Percentiles rank a stretch among this genome's conserved stretches.
Conservation (phyloP, 2,329 filamentous ascomycete species). For the Epichloe hybrida region DNA sequence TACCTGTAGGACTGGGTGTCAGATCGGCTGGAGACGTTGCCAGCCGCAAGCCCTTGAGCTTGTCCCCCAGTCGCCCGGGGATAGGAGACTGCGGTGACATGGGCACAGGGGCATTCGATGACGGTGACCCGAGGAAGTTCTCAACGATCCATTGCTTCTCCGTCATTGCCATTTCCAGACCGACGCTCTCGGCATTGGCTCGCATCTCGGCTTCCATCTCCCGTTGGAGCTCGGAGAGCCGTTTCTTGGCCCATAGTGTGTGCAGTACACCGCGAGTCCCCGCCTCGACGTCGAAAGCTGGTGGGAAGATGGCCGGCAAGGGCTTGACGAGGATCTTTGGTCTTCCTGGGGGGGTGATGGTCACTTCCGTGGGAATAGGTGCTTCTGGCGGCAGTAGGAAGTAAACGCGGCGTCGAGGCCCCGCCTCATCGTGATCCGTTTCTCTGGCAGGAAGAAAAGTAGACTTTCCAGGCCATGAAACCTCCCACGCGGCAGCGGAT, state of each 20-base stretch:
- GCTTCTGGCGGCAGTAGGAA: slow-evolving; percentile 66
- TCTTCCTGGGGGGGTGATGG: slow-evolving; percentile 36
- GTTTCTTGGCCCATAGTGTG: slow-evolving; percentile 79
- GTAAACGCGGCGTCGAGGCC: slow-evolving; percentile 51
- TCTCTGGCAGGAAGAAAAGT: slow-evolving; percentile 51
- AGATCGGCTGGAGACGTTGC: slow-evolving; percentile 59
- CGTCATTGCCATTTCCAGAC: slow-evolving; percentile 67
- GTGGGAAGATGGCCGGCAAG: slow-evolving; percentile 74
- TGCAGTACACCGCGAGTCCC: slow-evolving; percentile 75
- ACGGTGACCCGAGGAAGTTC: slow-evolving; percentile 42
- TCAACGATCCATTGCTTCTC: slow-evolving; percentile 77
- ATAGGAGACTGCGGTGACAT: slow-evolving; percentile 50
- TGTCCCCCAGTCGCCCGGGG: slow-evolving; percentile 59
- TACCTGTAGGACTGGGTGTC: slow-evolving; percentile 38
- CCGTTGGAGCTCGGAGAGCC: slow-evolving; percentile 57
- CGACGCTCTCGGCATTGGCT: slow-evolving; percentile 67
- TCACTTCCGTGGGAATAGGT: slow-evolving; percentile 58
- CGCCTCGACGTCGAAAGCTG: slow-evolving; percentile 55
- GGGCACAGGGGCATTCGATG: slow-evolving; percentile 12
- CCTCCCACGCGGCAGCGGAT: slow-evolving; percentile 45
- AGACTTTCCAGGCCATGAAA: slow-evolving; percentile 73
- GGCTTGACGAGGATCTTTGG: slow-evolving; percentile 52
- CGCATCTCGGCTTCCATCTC: slow-evolving; percentile 66
- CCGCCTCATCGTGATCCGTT: slow-evolving; percentile 16
- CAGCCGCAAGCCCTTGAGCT: slow-evolving; percentile 64